Percentiles rank a stretch among this genome's conserved stretches.
Conservation (phyloP, 306 rosid species). For the Arachis hypogaea region DNA sequence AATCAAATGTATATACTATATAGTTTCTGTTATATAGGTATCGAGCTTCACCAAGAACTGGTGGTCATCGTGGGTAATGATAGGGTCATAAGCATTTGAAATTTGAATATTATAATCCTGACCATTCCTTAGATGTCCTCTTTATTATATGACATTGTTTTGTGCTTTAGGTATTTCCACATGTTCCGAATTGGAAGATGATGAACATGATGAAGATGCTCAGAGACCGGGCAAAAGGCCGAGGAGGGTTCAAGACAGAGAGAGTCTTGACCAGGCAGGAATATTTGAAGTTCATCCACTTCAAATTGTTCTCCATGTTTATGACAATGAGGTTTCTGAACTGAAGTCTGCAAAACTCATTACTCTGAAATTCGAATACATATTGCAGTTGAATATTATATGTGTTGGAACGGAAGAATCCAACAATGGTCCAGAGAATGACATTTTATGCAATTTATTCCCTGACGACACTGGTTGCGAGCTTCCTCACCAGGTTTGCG, state of each 20-base stretch:
- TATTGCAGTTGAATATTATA: slow-evolving; percentile 71
- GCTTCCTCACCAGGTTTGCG: slow-evolving; percentile 80
- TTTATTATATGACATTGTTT: slow-evolving; percentile 23
- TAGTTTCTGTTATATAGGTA: not conserved
- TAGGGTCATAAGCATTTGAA: not conserved
- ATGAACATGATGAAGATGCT: slow-evolving; percentile 64
- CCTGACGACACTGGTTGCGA: slow-evolving; percentile 83
- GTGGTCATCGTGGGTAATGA: not conserved
- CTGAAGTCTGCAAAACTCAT: slow-evolving; percentile 57
- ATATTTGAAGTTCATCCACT: slow-evolving; percentile 70
- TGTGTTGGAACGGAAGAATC: slow-evolving; percentile 83
- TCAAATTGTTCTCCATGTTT: slow-evolving; percentile 58
- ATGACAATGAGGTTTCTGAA: slow-evolving; percentile 64
- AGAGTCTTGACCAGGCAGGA: slow-evolving; percentile 60
- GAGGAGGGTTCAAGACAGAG: slow-evolving; percentile 57
- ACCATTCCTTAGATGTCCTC: slow-evolving; percentile 1
- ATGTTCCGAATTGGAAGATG: slow-evolving; percentile 59
- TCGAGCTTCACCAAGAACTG: not conserved
- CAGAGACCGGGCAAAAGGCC: slow-evolving; percentile 69
- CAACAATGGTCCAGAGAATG: slow-evolving; percentile 55
- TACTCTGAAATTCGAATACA: slow-evolving; percentile 67
- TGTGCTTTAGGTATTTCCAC: slow-evolving; percentile 54
- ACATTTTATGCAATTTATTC: slow-evolving; percentile 75
- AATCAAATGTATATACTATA: slow-evolving; percentile 5
- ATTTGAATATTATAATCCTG: slow-evolving; percentile 2